Percentiles rank a stretch among this genome's conserved stretches.
Conservation (phyloP, 1,284 basidiomycete genomes). For the Porogramme epimiltina region DNA sequence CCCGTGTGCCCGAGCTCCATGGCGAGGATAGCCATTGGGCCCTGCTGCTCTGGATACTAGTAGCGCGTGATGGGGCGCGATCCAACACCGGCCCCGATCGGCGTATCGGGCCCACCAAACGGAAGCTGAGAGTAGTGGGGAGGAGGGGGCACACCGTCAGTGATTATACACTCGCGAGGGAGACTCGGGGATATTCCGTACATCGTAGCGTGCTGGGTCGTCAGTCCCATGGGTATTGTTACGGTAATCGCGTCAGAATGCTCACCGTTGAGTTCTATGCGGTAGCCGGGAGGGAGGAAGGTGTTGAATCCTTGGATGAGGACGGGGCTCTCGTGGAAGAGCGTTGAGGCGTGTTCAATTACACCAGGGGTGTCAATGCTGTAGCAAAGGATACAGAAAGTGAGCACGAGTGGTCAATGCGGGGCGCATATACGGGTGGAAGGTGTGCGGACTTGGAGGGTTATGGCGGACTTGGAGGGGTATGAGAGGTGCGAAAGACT, state of each 20-base stretch:
- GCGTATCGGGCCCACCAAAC: conserved; percentile 31
- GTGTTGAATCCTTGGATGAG: conserved; percentile 99
- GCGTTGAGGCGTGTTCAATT: conserved; percentile 93
- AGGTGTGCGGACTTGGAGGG: neutral
- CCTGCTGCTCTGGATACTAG: too few relatives aligned
- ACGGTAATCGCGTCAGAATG: conserved; percentile 89
- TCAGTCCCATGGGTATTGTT: conserved; percentile 89
- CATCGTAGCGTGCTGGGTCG: conserved; percentile 58
- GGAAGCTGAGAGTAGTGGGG: conserved; percentile 22
- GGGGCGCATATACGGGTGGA: neutral
- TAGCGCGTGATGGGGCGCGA: conserved; percentile 33
- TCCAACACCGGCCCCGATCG: conserved; percentile 30
- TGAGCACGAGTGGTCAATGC: conserved; percentile 3
- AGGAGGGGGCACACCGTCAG: conserved; percentile 18
- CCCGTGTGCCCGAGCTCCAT: too few relatives aligned
- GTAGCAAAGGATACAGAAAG: neutral
- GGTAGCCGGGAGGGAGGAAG: conserved; percentile 95
- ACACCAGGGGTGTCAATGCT: conserved; percentile 99
- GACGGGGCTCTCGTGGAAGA: conserved; percentile 92
- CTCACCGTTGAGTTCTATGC: conserved; percentile 88
- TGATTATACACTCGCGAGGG: conserved; percentile 25
- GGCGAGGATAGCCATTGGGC: too few relatives aligned
- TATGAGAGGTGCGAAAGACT: conserved; percentile 36
- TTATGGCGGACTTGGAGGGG: too few relatives aligned
- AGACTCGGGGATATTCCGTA: conserved; percentile 34